phyloP scores from a whole-genome alignment of 2,329 filamentous ascomycete species.

The Acarospora socialis region DNA sequence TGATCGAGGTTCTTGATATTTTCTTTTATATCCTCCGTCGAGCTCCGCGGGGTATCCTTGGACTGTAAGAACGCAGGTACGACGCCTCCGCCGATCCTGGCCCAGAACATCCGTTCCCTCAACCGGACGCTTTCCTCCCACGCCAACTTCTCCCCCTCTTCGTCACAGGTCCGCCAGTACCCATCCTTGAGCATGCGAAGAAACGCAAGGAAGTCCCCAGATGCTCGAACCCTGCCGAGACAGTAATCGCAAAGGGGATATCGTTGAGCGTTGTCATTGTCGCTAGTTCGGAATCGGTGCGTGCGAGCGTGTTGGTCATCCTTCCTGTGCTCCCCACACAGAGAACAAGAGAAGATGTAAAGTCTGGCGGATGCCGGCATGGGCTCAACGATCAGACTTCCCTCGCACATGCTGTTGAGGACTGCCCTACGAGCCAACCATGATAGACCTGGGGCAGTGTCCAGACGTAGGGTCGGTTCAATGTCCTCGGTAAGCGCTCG shows the following conservation, averaged over 20 bases:
- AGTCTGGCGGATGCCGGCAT: conserved; percentile 45
- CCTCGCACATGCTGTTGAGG: conserved; percentile 67
- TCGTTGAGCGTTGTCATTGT: conserved; percentile 71
- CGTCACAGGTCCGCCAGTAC: conserved; percentile 71
- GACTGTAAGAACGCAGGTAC: conserved; percentile 41
- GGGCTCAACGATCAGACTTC: conserved; percentile 78
- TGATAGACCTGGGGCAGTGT: conserved; percentile 77
- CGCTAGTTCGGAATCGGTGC: conserved; percentile 78
- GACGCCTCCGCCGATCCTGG: conserved; percentile 79
- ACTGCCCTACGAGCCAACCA: conserved; percentile 86
- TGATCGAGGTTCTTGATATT: conserved; percentile 2
- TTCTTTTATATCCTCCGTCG: conserved; percentile 10
- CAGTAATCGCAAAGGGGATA: conserved; percentile 89
- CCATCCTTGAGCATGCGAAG: conserved; percentile 84
- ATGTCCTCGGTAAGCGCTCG: conserved; percentile 78
- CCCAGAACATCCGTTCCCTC: conserved; percentile 95
- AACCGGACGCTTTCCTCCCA: conserved; percentile 92
- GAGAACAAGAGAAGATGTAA: conserved; percentile 54
- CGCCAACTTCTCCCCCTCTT: conserved; percentile 69
- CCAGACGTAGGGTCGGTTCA: conserved; percentile 81
- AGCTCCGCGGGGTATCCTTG: conserved; percentile 12
- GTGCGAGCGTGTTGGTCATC: conserved; percentile 58
- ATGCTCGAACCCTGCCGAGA: conserved; percentile 65
- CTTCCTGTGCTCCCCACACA: conserved; percentile 74
- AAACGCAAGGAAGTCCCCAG: conserved; percentile 87